Evolutionary conservation across 2,329 filamentous ascomycete species (phyloP), one percentile per base, ranked within the genome.

Genomic region (Fusarium newnesense): DNA sequence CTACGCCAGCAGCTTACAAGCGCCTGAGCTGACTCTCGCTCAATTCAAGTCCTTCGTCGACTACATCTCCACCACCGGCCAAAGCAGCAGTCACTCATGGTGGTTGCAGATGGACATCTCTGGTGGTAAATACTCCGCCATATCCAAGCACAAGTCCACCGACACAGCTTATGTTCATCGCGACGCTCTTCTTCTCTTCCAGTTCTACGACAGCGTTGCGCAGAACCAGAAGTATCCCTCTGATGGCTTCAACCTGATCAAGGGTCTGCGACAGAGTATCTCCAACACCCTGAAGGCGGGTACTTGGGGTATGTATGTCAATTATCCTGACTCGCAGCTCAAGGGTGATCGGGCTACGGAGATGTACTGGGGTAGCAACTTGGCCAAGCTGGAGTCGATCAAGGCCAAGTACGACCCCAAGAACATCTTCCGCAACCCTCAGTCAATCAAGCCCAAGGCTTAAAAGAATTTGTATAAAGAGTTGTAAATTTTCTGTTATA

Each of bases 111-210:
- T 81, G 73, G 79, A 81, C 64, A 69, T 81, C n/a, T 75, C 77
- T 18, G 81, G 80, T 11, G 81, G 80, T 37, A 66, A 74, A 36
- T 80, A 83, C 74, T 83, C 83, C 3, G 82, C 80, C 58, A 76
- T 85, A 24, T 75, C 82, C 1, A 76, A 79, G 42, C 68, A 81
- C 9, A 64, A 79, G 15, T 62, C 72, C 10, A 50, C 75, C 12
- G 76, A 76, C 11, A 81, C 82, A 0, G 79, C 84, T 4, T 86
- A 83, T 67, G 77, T 81, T 0, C 83, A 85, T 69, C 83, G 82
- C 16, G 80, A 84, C 59, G 82, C 84, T 69, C 83, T 88, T 18
- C 83, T 87, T 4, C 84, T 89, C 10, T 87, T 85, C 63, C 85
- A 89, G 74, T 83, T 88, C 59, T 84, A 84, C 63, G 86, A 88